Base-by-base conservation (phyloP, 208 protist species). In the Leishmania gerbilli region DNA sequence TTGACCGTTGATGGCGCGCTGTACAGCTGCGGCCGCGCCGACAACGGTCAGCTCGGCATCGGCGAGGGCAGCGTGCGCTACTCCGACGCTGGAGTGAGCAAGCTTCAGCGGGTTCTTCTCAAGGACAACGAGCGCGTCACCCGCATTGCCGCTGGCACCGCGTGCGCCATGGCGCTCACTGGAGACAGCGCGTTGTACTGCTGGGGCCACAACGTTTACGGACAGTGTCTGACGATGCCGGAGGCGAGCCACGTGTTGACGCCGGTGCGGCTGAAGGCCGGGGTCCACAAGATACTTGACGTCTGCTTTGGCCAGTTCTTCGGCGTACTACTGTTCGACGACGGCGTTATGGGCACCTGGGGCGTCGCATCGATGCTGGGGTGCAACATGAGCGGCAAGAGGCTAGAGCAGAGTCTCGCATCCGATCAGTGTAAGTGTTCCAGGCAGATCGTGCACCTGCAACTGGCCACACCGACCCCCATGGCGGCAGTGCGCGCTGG, bases 171-270 rank as follows among this genome's bases (percentile, higher is more conserved):
- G 4, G 91, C 90, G 4, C 27, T 95, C 47, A 79, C 86, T 31
- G 49, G 55, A 37, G 84, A 87, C 64, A 76, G 74, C 49, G 60
- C 79, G 27, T 79, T 97, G 69, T 95, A 92, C 79, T 72, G 86
- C 53, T 96, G 92, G 91, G 94, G 94, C 65, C 76, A 92, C 79
- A 97, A 97, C 79, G 79, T 65, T 19, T 92, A 88, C 80, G 91
- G 92, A 17, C 94, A 97, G 85, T 95, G 92, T 74, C 65, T 95
- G 45, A 55, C 77, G 42, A 71, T 82, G 76, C 77, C 81, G 0
- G 83, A 79, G 31, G 49, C 74, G 27, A 80, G 56, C 15, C 79
- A 76, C 21, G 79, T 92, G 40, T 34, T 78, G 53, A 62, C 53
- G 21, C 87, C 91, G n/a, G 79, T 89, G 37, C 84, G 82, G 34